Base-by-base conservation (phyloP, 306 rosid species). In the Begonia peltatifolia region DNA sequence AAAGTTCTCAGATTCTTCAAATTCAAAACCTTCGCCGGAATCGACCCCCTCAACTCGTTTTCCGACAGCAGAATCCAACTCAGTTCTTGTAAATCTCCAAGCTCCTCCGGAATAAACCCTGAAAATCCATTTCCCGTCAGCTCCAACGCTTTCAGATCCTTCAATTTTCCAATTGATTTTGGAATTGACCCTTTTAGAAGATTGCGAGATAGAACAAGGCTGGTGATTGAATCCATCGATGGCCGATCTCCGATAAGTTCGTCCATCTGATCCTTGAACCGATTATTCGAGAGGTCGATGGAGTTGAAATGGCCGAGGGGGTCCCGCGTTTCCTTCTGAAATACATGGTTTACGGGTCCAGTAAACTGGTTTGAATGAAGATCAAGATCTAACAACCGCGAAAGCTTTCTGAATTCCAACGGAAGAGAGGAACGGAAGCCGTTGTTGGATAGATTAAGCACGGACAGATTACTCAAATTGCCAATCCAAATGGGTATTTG, bases 401-500 rank as follows among this genome's bases (percentile, higher is more conserved):
- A 47, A 35, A 77, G 76, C 41, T 52, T 69, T 57, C 13, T 75
- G 75, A 75, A 69, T 52, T 65, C 69, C 6, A 5, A 13, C 2
- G 82, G 84, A 47, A 78, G 67, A 41, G 75, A 61, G 1, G 84
- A 78, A 50, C 52, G 78, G 15, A 81, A 75, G 30, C 51, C 71
- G 15, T 81, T 77, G 47, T 65, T 72, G 36, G 84, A 81, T 5
- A 81, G 23, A 71, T 77, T 81, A 10, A 81, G 72, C 55, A 71
- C 75, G 14, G 84, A 64, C 41, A 81, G 74, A 54, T 14, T 70
- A 7, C 77, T 72, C 89, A 78, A 69, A 67, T 78, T 81, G 38
- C 89, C 89, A 41, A 81, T 75, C 84, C 84, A 72, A 52, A 42
- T 38, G 0, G 89, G 89, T n/a, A 77, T 6, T 42, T 59, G 55